phyloP scores from a whole-genome alignment of 2,329 filamentous ascomycete genomes.

The Claviceps lovelessii region DNA sequence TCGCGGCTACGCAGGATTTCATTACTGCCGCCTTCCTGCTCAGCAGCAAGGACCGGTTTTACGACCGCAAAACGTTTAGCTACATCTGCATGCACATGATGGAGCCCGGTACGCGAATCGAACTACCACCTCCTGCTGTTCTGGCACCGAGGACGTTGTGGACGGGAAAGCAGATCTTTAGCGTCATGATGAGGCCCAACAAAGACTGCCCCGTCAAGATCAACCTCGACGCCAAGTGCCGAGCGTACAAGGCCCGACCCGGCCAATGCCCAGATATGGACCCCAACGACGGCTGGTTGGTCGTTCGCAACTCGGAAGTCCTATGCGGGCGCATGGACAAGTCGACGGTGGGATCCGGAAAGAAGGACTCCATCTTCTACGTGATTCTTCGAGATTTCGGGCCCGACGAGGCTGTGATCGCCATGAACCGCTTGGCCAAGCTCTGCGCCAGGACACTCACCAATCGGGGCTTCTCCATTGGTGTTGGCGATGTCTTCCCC shows the following conservation, averaged over 20 bases:
- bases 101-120: slow-evolving; percentile 59
- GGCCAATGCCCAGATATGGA: slow-evolving; percentile 56
- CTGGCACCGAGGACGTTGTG: slow-evolving; percentile 75
- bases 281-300: slow-evolving; percentile 77
- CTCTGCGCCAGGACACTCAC: slow-evolving; percentile 78
- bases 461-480: slow-evolving; percentile 90
- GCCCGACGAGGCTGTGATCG: slow-evolving; percentile 70
- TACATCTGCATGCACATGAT: slow-evolving; percentile 93
- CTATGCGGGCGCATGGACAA: slow-evolving; percentile 99
- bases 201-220: slow-evolving; percentile 67
- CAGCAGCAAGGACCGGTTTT: slow-evolving; percentile 87
- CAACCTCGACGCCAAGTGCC: slow-evolving; percentile 82
- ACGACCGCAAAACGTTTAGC: slow-evolving; percentile 73
- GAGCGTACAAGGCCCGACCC: slow-evolving; percentile 19
- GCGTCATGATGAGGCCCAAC: slow-evolving; percentile 79
- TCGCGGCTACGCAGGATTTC: slow-evolving; percentile 98
- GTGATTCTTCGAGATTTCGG: slow-evolving; percentile 92
- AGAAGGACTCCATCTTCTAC: slow-evolving; percentile 96
- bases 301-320: slow-evolving; percentile 89
- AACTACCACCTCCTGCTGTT: slow-evolving; percentile 76
- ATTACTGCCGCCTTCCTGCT: slow-evolving; percentile 89
- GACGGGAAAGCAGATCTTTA: slow-evolving; percentile 97
- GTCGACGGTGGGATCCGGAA: slow-evolving; percentile 87
- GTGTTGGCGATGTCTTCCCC: slow-evolving; percentile 87
- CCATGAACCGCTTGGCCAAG: slow-evolving; percentile 89